Conservation (phyloP, 805 yeast species). For the Zygosaccharomyces bailii region DNA sequence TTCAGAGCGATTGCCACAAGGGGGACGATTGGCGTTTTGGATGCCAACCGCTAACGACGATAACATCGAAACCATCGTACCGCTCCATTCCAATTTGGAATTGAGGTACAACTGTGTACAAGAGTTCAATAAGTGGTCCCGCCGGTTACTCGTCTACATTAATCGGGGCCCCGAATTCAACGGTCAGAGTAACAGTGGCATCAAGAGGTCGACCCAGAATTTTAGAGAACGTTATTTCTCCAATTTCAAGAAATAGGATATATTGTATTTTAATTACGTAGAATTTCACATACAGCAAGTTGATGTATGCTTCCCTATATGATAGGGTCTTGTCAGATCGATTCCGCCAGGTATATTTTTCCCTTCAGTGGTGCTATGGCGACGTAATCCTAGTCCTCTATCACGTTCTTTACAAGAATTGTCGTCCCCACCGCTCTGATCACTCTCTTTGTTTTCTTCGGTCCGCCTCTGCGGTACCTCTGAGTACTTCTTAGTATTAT, state of each 20-base stretch:
- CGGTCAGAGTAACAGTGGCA: conserved; percentile 45
- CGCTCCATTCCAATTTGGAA: conserved; percentile 72
- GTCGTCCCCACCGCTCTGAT: background rate
- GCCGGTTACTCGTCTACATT: conserved; percentile 77
- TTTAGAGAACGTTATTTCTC: conserved; percentile 77
- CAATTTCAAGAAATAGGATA: conserved; percentile 46
- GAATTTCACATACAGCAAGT: conserved; percentile 19
- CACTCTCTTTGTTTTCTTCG: conserved; percentile 1
- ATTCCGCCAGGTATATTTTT: conserved; percentile 4
- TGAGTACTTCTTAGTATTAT: conserved; percentile 28
- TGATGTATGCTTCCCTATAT: conserved; percentile 6
- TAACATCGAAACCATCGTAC: conserved; percentile 62
- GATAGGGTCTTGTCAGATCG: conserved; percentile 5
- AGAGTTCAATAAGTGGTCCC: conserved; percentile 89
- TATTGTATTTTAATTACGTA: no score
- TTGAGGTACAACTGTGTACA: conserved; percentile 75
- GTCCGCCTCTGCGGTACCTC: conserved; percentile 1
- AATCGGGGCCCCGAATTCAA: conserved; percentile 55
- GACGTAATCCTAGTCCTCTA: conserved; percentile 2
- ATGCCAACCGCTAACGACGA: conserved; percentile 96
- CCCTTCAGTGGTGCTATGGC: background rate
- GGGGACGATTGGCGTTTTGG: conserved; percentile 91
- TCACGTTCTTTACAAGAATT: background rate
- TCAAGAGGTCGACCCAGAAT: conserved; percentile 48
- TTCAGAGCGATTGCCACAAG: conserved; percentile 61